Evolutionary conservation across 2,329 filamentous ascomycete genomes (phyloP).

Genomic region (Diaporthe velutina): DNA sequence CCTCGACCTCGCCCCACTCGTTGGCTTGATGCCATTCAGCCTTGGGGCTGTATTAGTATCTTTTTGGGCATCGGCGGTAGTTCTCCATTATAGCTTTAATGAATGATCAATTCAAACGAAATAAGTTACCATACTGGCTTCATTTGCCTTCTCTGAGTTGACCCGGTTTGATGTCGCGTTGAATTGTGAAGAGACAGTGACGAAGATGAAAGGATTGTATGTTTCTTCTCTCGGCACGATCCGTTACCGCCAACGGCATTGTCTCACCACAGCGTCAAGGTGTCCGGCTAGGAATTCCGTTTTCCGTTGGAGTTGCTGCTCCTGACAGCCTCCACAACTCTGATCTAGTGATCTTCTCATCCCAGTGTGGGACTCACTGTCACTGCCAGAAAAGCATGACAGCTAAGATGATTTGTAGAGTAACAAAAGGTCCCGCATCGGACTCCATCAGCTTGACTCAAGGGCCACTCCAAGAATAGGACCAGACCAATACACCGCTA

Average conservation of each 20-base stretch:
- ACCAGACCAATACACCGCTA: not conserved
- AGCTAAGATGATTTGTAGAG: not conserved
- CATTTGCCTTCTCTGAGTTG: not conserved
- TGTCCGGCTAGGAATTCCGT: not conserved
- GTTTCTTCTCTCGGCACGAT: not conserved
- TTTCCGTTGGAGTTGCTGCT: not conserved
- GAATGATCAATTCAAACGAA: not conserved
- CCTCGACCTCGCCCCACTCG: not conserved
- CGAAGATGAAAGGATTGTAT: not conserved
- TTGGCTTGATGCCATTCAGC: not conserved
- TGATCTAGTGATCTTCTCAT: not conserved
- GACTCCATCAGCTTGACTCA: not conserved
- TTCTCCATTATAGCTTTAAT: conserved; percentile 23
- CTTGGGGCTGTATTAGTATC: not conserved
- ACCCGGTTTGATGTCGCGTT: too few species aligned
- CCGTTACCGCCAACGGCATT: not conserved
- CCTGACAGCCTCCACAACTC: not conserved
- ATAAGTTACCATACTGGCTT: not conserved
- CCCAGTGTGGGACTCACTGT: not conserved
- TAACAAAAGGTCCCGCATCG: not conserved
- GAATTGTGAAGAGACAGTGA: too few species aligned
- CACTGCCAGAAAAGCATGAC: not conserved
- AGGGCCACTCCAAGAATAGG: not conserved
- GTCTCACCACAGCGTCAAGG: too few species aligned
- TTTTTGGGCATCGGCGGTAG: not conserved